Base-by-base conservation (phyloP, 1,139 yeast species). In the Saccharomyces hybrid region DNA sequence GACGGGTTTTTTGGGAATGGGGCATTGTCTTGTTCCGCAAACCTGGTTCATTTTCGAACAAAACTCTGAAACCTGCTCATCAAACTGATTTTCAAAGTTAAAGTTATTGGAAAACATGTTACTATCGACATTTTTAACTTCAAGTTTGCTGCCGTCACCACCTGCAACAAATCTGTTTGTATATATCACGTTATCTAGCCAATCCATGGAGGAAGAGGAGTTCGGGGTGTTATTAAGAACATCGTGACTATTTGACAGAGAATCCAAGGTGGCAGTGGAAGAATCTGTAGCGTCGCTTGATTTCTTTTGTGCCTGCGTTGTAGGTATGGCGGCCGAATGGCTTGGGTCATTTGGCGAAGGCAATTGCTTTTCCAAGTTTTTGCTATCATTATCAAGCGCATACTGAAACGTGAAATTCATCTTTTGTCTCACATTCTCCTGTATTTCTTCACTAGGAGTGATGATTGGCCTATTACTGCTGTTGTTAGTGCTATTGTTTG, bases 21-120 rank as follows among this genome's bases (percentile, higher is more conserved):
- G 96, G 58, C 79, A 73, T 29, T 76, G 76, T 65, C 77, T 83
- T 14, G 84, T 84, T 14, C 97, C 97, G 70, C 98, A 91, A 0
- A 91, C 97, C 67, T 83, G 79, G 58, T 81, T 80, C 62, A 91
- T 76, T 64, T 83, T 81, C 28, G 79, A 80, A 67, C 98, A 91
- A 66, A 91, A 91, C 51, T 84, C 84, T 46, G 70, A 64, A 26
- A 77, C 75, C 52, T 76, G 75, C 60, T 79, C 82, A 62, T 77
- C 77, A 61, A 75, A 78, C 54, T 74, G 72, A n/a, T 73, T 76
- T 50, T 73, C 70, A 54, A 73, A 73, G 55, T 71, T 67, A 54
- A 70, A 70, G 29, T 68, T 68, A 48, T 66, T 65, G n/a, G 62
- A 56, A 38, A 62, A 54, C 9, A 60, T 47, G 16, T 55, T 55